Evolutionary conservation across 2,329 filamentous ascomycete genomes (phyloP).

Genomic region (Aspergillus pseudoterreus): DNA sequence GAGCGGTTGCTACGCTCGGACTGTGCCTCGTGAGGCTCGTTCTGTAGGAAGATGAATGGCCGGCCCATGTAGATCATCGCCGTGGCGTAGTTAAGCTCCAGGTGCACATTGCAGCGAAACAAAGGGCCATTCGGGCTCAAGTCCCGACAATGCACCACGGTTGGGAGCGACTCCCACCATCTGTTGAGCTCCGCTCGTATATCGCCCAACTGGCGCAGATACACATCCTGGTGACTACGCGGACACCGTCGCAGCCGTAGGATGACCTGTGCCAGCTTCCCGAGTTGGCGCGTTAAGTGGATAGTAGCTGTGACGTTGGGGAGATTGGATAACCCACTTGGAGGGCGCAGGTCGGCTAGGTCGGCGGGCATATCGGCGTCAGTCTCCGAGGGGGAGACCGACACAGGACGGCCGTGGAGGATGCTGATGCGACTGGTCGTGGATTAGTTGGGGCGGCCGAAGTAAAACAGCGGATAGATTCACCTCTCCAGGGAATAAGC

Average conservation of each 20-base stretch:
- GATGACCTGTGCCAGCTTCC: constrained; percentile 28
- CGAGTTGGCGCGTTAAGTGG: constrained; percentile 33
- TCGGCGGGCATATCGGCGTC: constrained; percentile 48
- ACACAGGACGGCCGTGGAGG: constrained; percentile 50
- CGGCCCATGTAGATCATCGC: constrained; percentile 49
- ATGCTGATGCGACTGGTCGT: constrained; percentile 46
- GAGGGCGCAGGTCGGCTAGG: constrained; percentile 33
- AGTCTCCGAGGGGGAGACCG: constrained; percentile 46
- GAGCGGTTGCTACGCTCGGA: not conserved
- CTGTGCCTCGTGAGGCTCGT: constrained; percentile 3
- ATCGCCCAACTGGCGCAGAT: constrained; percentile 25
- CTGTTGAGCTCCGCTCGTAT: constrained; percentile 23
- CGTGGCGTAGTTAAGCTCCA: constrained; percentile 47
- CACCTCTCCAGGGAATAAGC: constrained; percentile 50
- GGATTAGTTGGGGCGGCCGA: not conserved
- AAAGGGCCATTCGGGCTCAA: constrained; percentile 30
- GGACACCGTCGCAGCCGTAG: constrained; percentile 24
- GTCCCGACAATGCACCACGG: constrained; percentile 27
- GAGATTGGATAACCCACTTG: constrained; percentile 32
- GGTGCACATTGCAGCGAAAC: constrained; percentile 45
- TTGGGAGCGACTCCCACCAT: constrained; percentile 30
- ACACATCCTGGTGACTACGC: constrained; percentile 21
- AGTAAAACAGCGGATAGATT: not conserved
- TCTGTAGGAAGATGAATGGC: constrained; percentile 42
- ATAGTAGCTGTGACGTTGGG: constrained; percentile 41